Percentiles rank a stretch among this genome's conserved stretches.
phyloP scores from a whole-genome alignment of 164 flowering plant genomes.

The Vitis amurensis region DNA sequence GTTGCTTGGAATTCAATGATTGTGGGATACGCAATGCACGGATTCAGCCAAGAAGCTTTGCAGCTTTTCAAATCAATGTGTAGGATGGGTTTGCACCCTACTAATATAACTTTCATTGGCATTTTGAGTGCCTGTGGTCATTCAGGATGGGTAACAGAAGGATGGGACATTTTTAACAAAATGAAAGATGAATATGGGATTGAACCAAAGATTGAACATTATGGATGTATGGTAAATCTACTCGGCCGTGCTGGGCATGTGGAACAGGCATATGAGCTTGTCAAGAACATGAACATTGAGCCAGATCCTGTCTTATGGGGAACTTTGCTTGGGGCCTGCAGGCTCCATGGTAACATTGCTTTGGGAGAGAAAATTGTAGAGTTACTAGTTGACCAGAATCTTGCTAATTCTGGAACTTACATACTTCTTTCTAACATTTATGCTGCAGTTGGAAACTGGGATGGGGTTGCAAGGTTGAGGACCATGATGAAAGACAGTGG shows the following conservation, averaged over 20 bases:
- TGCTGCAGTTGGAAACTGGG: conserved; percentile 67
- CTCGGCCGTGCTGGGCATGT: conserved; percentile 70
- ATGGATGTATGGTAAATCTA: conserved; percentile 89
- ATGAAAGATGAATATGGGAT: conserved; percentile 57
- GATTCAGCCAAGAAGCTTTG: conserved; percentile 55
- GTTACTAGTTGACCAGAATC: conserved; percentile 37
- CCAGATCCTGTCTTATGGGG: conserved; percentile 70
- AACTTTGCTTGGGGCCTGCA: conserved; percentile 68
- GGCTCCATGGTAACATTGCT: conserved; percentile 45
- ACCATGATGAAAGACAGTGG: conserved; percentile 62
- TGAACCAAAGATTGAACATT: conserved; percentile 82
- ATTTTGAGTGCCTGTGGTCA: conserved; percentile 69
- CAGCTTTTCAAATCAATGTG: conserved; percentile 49
- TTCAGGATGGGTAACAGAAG: conserved; percentile 62
- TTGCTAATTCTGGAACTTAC: conserved; percentile 70
- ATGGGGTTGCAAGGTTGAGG: conserved; percentile 64
- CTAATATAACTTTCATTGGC: conserved; percentile 71
- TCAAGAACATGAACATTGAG: conserved; percentile 49
- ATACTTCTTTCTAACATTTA: conserved; percentile 76
- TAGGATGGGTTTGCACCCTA: conserved; percentile 38
- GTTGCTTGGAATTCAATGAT: conserved; percentile 86
- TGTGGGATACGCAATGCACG: conserved; percentile 71
- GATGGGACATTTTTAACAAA: conserved; percentile 40
- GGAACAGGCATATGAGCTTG: conserved; percentile 66
- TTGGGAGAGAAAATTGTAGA: conserved; percentile 64